Evolutionary conservation across 2,329 filamentous ascomycete genomes (phyloP).

Genomic region (Fusarium sp.): DNA sequence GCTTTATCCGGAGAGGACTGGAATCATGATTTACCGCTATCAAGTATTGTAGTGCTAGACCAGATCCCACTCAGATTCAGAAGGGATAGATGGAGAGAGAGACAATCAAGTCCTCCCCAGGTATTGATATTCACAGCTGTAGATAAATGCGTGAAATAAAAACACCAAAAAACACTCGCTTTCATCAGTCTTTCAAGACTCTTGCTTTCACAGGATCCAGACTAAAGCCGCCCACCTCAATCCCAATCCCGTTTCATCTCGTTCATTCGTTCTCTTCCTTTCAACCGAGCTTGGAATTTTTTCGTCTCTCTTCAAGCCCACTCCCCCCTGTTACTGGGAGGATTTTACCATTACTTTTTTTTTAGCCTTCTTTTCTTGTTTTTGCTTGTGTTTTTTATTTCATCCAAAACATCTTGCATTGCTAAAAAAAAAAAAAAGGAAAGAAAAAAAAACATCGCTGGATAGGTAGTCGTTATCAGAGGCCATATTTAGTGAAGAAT

Average conservation of each 20-base stretch:
- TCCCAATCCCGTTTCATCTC: conserved; percentile 37
- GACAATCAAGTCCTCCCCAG: conserved; percentile 23
- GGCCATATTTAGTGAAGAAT: conserved; percentile 49
- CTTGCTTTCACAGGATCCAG: conserved; percentile 40
- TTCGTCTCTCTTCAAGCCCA: conserved; percentile 18
- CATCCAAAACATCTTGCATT: no score
- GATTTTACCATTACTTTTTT: conserved; percentile 2
- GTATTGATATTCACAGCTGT: background rate
- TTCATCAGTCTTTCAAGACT: conserved; percentile 26
- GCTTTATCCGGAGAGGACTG: conserved; percentile 32
- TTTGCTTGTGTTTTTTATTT: background rate
- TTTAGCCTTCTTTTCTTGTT: conserved; percentile 2
- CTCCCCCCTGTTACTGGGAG: conserved; percentile 12
- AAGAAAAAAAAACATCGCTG: no score
- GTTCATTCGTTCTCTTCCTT: conserved; percentile 26
- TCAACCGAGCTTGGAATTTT: conserved; percentile 37
- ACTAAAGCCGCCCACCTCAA: conserved; percentile 43
- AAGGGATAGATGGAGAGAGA: conserved; percentile 23
- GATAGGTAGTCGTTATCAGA: no score
- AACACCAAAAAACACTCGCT: conserved; percentile 26
- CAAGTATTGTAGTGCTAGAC: conserved; percentile 17
- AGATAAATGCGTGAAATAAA: background rate
- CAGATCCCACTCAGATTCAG: background rate
- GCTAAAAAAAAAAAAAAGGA: no score
- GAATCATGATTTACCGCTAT: conserved; percentile 33